Conservation (phyloP, 2,329 filamentous ascomycete species). For the Ceratocystis colombiana region DNA sequence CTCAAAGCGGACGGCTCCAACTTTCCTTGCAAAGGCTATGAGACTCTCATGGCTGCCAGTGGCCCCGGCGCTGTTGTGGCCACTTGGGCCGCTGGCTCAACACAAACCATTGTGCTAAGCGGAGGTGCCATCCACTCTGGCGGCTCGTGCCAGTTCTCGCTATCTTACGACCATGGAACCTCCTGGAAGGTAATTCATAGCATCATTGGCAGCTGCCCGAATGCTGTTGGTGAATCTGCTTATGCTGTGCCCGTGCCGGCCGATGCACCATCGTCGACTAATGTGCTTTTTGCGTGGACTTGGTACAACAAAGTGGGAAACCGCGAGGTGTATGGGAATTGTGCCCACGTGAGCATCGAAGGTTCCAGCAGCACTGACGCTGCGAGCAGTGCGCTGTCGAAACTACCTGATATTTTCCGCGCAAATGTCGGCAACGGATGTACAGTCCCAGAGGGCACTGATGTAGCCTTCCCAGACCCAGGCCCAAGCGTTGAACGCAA, state of each 20-base stretch:
- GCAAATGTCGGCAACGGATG: slow-evolving; percentile 54
- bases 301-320: slow-evolving; percentile 55
- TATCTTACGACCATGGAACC: slow-evolving; percentile 51
- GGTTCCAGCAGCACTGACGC: slow-evolving; percentile 23
- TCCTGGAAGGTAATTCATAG: slow-evolving; percentile 45
- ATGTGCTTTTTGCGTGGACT: slow-evolving; percentile 51
- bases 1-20: slow-evolving; percentile 45
- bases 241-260: slow-evolving; percentile 48
- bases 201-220: slow-evolving; percentile 34
- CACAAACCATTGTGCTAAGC: slow-evolving; percentile 44
- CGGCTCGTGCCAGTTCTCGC: slow-evolving; percentile 53
- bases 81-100: slow-evolving; percentile 43
- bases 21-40: slow-evolving; percentile 51
- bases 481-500: slow-evolving; percentile 42
- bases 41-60: slow-evolving; percentile 28
- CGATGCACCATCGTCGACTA: slow-evolving; percentile 39
- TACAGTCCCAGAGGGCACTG: slow-evolving; percentile 43
- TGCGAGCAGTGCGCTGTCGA: slow-evolving; percentile 45
- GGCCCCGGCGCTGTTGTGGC: slow-evolving; percentile 37
- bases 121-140: slow-evolving; percentile 47
- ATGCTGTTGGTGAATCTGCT: slow-evolving; percentile 30
- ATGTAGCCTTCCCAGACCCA: slow-evolving; percentile 53
- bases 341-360: slow-evolving; percentile 47
- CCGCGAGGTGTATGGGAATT: slow-evolving; percentile 63
- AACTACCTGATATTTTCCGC: slow-evolving; percentile 44